A percentile compares a stretch with the other conserved stretches of the same genome.
These are phyloP conservation scores for Trichoderma gracile DNA, from an alignment of 2,329 filamentous ascomycete genomes.

Conservation along the genomic window DNA sequence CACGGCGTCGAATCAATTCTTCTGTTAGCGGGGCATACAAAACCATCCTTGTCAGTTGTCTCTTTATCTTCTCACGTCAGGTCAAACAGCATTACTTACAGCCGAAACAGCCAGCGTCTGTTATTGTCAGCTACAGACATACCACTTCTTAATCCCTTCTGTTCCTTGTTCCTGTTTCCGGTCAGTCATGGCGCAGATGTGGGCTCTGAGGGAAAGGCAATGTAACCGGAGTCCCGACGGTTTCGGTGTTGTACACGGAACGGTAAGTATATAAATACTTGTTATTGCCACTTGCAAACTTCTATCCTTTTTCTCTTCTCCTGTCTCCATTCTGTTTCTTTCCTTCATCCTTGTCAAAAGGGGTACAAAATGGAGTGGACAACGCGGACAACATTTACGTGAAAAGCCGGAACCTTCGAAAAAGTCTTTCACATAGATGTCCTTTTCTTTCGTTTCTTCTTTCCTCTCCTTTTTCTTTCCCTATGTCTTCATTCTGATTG, in stretches of 20 bases:
- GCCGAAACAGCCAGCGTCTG: not conserved
- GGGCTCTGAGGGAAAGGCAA: not conserved
- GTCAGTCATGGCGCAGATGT: conserved; percentile 7
- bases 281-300: not conserved
- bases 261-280: conserved; percentile 3
- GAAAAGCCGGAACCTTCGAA: not conserved
- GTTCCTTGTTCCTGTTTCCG: not conserved
- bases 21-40: conserved; percentile 4
- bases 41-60: not conserved
- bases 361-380: not conserved
- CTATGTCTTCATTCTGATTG: not conserved
- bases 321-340: not conserved
- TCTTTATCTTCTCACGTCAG: not conserved
- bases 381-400: too few species aligned
- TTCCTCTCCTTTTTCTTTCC: not conserved
- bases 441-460: not conserved
- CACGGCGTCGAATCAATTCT: conserved; percentile 14
- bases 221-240: not conserved
- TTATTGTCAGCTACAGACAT: not conserved
- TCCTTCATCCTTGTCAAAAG: not conserved
- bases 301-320: not conserved
- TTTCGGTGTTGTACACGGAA: not conserved
- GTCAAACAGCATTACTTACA: not conserved
- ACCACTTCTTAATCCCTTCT: not conserved
- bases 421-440: conserved; percentile 14